Evolutionary conservation across 1,139 yeast genomes (phyloP).

Genomic region (Kluyveromyces marxianus): DNA sequence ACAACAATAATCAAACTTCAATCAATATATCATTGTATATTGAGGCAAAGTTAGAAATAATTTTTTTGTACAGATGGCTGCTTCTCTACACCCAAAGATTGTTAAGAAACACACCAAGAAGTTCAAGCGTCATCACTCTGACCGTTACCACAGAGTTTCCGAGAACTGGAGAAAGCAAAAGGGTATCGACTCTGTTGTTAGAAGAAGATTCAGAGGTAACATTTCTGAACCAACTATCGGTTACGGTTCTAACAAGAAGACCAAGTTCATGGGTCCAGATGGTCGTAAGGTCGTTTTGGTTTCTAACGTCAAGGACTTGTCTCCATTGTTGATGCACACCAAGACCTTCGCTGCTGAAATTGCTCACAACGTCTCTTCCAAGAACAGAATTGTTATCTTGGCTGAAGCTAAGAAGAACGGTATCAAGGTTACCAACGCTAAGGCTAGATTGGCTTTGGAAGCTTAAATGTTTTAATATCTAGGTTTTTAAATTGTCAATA

Average conservation of each 20-base stretch:
- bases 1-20: neutral
- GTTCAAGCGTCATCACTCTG: conserved; percentile 99
- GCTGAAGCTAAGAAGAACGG: conserved; percentile 98
- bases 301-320: conserved; percentile 88
- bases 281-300: conserved; percentile 98
- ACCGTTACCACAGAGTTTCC: conserved; percentile 96
- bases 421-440: conserved; percentile 98
- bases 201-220: conserved; percentile 99
- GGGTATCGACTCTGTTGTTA: conserved; percentile 99
- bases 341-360: conserved; percentile 99
- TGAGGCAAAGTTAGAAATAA: neutral
- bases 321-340: conserved; percentile 93
- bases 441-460: conserved; percentile 97
- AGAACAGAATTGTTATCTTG: conserved; percentile 94
- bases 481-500: conserved; percentile 10
- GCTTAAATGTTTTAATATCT: conserved; percentile 47
- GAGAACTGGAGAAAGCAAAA: conserved; percentile 99
- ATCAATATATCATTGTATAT: neutral
- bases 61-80: conserved; percentile 57
- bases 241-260: conserved; percentile 99
- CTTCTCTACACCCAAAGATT: conserved; percentile 98
- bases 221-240: conserved; percentile 99
- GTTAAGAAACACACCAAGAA: conserved; percentile 98
- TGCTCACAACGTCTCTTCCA: conserved; percentile 97
- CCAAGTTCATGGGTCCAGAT: conserved; percentile 91